These are phyloP conservation scores for Aspergillus sclerotialis DNA, from an alignment of 2,329 filamentous ascomycete genomes.

Conservation along the genomic window DNA sequence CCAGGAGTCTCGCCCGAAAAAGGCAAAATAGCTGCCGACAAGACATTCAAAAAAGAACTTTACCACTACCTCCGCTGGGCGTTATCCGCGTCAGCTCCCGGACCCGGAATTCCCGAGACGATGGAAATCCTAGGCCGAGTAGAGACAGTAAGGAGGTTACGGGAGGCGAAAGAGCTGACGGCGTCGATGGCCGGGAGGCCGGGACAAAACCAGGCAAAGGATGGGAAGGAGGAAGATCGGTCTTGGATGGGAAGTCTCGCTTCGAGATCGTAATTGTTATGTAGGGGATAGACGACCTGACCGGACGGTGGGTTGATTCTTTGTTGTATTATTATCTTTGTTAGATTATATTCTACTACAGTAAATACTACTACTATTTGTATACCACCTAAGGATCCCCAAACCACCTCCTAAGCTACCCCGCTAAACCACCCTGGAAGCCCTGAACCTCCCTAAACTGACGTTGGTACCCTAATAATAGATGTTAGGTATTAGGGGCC, in stretches of 20 bases:
- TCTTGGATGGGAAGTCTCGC: neutral
- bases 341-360: no score
- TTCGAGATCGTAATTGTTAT: no score
- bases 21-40: conserved; percentile 11
- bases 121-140: conserved; percentile 51
- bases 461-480: no score
- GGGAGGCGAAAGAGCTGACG: conserved; percentile 31
- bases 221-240: neutral
- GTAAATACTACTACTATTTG: no score
- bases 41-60: conserved; percentile 39
- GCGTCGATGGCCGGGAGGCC: conserved; percentile 10
- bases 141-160: conserved; percentile 42
- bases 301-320: no score
- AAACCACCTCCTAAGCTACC: no score
- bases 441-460: no score
- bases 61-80: conserved; percentile 54
- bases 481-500: no score
- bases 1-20: conserved; percentile 7
- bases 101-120: conserved; percentile 46
- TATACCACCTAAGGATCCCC: no score
- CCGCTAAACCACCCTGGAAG: no score
- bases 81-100: conserved; percentile 45
- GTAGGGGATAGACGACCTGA: no score
- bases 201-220: conserved; percentile 1
- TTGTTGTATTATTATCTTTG: no score